Evolutionary conservation across 208 protist genomes (phyloP).

Genomic region (Leishmania braziliensis): DNA sequence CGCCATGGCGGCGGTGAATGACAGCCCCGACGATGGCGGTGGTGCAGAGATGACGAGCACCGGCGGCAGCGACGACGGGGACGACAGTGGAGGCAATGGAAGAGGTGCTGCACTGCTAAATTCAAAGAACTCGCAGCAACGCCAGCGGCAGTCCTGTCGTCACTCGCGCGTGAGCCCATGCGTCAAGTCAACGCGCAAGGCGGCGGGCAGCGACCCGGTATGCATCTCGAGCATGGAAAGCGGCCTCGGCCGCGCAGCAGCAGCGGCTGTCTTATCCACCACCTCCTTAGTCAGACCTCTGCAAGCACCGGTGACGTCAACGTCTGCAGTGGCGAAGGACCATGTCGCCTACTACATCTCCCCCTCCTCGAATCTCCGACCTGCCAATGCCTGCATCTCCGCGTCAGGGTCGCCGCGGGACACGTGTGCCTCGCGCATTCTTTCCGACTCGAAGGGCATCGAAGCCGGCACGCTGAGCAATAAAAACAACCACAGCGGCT

Average conservation of each 20-base stretch:
- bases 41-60: neutral
- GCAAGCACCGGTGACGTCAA: neutral
- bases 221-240: neutral
- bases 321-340: neutral
- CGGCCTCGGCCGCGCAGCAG: neutral
- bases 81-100: neutral
- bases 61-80: neutral
- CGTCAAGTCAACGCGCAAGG: neutral
- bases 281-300: neutral
- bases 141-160: neutral
- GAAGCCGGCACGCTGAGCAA: neutral
- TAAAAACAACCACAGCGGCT: neutral
- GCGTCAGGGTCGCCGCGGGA: neutral
- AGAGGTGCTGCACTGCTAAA: neutral
- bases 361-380: neutral
- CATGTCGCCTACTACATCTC: slow-evolving; percentile 6
- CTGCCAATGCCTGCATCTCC: slow-evolving; percentile 8
- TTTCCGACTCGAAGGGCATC: neutral
- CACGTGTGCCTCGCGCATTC: neutral
- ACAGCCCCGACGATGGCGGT: neutral
- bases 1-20: neutral
- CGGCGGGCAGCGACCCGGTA: neutral
- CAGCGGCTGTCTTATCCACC: neutral
- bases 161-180: neutral
- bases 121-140: neutral